Evolutionary conservation across 169 alveolate genomes (phyloP), one percentile per base, ranked within the genome.

Genomic region (Babesia bigemina): DNA sequence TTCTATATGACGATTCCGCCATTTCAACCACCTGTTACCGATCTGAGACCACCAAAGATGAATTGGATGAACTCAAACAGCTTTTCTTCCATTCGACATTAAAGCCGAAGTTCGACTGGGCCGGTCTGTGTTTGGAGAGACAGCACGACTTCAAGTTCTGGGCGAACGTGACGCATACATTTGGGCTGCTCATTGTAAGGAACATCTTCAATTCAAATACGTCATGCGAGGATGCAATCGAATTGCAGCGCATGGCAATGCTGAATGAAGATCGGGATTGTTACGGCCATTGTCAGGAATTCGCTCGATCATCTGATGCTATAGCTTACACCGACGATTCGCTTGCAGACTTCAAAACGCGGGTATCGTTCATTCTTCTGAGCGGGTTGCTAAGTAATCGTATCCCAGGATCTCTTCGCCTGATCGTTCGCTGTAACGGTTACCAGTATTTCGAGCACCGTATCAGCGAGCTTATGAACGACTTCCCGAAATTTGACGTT

Each of bases 141-240:
- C 67, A 75, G 42, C 85, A 73, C 47, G 88, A 81, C 50, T 81
- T 56, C 63, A 81, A 81, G 58, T 81, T 81, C 71, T 81, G 88
- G 88, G 88, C 88, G n/a, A 71, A 81, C 48, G 79, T 81, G 21
- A 81, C 85, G 1, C 84, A 81, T 21, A 26, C 75, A 10, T 47
- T 81, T 14, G 88, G 88, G 4, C 56, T 65, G 60, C 49, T 69
- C 52, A 61, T 81, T n/a, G 16, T 81, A 21, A 81, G 71, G 57
- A 60, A 66, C 36, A 52, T 81, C 44, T 81, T 81, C 71, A 70
- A 75, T 50, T 36, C 76, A 45, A 73, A 73, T 8, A 39, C 65
- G 42, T 48, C 84, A 33, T 81, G 56, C 53, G 72, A 44, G 28
- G 88, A 81, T 56, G 19, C 56, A 21, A 50, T 45, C 22, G 84